A percentile compares a stretch with the other conserved stretches of the same genome.
These are phyloP conservation scores for Phytophthora pinifolia DNA, from an alignment of 352 stramenopile species.

Conservation along the genomic window DNA sequence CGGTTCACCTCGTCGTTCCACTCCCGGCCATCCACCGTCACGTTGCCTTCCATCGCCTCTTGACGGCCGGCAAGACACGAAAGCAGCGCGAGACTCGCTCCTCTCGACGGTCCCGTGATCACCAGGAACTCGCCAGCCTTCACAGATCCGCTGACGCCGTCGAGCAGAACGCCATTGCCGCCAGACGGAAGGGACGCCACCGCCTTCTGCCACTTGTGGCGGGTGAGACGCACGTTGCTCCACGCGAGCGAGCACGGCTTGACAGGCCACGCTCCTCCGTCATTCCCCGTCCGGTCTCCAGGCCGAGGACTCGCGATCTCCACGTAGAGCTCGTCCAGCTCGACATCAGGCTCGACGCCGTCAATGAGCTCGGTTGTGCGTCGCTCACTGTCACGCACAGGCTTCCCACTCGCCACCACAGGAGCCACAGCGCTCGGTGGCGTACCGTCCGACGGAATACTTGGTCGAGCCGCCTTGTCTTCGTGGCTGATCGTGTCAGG, in stretches of 20 bases:
- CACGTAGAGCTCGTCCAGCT: conserved; percentile 32
- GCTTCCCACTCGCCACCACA: conserved; percentile 5
- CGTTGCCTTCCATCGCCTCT: conserved; percentile 64
- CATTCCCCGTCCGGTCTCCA: background rate
- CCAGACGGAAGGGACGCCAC: background rate
- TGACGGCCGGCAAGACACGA: conserved; percentile 91
- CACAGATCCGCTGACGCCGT: conserved; percentile 44
- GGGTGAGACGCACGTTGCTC: conserved; percentile 29
- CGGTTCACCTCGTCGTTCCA: conserved; percentile 42
- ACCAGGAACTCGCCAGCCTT: conserved; percentile 53
- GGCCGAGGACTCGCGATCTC: conserved; percentile 25
- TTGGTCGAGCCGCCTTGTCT: conserved; percentile 13
- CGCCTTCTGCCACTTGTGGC: conserved; percentile 11
- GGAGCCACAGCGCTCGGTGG: conserved; percentile 2
- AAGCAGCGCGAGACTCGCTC: conserved; percentile 90
- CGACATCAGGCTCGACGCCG: conserved; percentile 25
- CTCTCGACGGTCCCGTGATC: conserved; percentile 57
- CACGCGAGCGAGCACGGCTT: conserved; percentile 29
- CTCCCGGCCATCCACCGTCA: conserved; percentile 61
- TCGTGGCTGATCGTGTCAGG: background rate
- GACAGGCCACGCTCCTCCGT: conserved; percentile 16
- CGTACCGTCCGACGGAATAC: conserved; percentile 4
- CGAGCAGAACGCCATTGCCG: conserved; percentile 32
- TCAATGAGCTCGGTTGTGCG: conserved; percentile 36
- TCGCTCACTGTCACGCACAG: conserved; percentile 30